Conservation (phyloP, 768 basidiomycete species). For the Kwoniella shandongensis region DNA sequence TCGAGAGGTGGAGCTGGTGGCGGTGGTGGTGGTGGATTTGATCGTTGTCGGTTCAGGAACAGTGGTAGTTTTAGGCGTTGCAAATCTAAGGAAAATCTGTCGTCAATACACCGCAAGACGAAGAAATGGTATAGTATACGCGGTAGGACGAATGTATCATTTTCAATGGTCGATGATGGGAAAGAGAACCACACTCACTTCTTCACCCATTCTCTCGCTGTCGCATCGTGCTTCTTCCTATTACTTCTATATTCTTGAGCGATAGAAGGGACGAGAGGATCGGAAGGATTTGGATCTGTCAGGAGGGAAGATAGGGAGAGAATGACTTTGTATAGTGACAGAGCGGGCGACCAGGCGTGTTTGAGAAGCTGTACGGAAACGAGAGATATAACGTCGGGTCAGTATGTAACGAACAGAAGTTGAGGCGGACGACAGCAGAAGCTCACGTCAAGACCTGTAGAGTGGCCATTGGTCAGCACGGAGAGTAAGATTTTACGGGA, state of each 20-base stretch:
- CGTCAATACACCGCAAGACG: background rate
- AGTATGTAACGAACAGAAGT: too few species aligned
- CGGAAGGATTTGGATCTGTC: slow-evolving; percentile 84
- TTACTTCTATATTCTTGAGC: slow-evolving; percentile 44
- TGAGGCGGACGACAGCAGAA: too few species aligned
- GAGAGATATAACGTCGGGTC: too few species aligned
- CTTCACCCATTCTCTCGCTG: slow-evolving; percentile 75
- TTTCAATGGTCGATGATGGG: too few species aligned
- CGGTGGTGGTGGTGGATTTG: background rate
- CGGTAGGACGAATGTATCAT: background rate
- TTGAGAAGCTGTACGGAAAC: slow-evolving; percentile 71
- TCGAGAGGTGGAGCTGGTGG: background rate
- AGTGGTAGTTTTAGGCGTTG: slow-evolving; percentile 21
- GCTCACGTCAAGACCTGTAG: slow-evolving; percentile 49
- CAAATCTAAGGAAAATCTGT: slow-evolving; percentile 13
- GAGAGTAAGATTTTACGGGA: too few species aligned
- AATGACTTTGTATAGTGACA: slow-evolving; percentile 92
- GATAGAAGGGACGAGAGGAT: slow-evolving; percentile 50
- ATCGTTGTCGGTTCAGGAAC: background rate
- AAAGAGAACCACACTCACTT: slow-evolving; percentile 28
- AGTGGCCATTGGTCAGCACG: too few species aligned
- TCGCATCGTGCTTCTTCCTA: slow-evolving; percentile 70
- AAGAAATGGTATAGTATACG: background rate
- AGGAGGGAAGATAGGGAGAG: slow-evolving; percentile 87
- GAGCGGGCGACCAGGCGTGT: slow-evolving; percentile 88